These are phyloP conservation scores for Talaromyces sp. DNA, from an alignment of 2,329 filamentous ascomycete species.

Conservation along the genomic window DNA sequence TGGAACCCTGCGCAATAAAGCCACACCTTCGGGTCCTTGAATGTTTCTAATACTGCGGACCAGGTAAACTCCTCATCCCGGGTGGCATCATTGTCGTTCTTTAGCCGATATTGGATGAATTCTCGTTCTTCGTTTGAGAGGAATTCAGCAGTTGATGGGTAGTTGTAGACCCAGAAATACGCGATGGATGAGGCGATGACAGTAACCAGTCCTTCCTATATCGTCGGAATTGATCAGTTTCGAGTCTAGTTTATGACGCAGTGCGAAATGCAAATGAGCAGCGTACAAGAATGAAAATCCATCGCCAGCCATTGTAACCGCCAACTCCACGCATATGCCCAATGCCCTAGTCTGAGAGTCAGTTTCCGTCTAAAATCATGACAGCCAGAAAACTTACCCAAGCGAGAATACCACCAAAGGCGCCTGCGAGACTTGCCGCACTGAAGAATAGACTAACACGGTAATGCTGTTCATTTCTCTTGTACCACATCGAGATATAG, in stretches of 20 bases:
- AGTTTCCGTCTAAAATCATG: neutral
- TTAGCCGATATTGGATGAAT: conserved; percentile 65
- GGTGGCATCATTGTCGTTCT: conserved; percentile 69
- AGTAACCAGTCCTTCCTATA: conserved; percentile 68
- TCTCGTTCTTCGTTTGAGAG: conserved; percentile 54
- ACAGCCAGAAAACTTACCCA: conserved; percentile 34
- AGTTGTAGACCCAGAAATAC: conserved; percentile 48
- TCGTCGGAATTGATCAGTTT: neutral
- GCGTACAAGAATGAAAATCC: conserved; percentile 63
- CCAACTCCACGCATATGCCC: conserved; percentile 51
- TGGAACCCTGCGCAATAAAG: conserved; percentile 22
- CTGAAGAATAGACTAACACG: conserved; percentile 64
- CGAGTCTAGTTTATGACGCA: neutral
- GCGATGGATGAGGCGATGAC: conserved; percentile 54
- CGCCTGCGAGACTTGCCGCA: conserved; percentile 60
- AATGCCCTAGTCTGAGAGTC: conserved; percentile 44
- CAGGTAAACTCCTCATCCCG: conserved; percentile 70
- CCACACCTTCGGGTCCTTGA: conserved; percentile 55
- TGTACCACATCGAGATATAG: conserved; percentile 67
- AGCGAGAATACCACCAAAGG: conserved; percentile 64
- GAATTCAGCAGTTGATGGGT: conserved; percentile 46
- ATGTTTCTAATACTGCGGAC: conserved; percentile 64
- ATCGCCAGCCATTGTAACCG: conserved; percentile 61
- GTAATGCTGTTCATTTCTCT: conserved; percentile 60
- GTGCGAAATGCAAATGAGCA: neutral